Evolutionary conservation across 1,284 basidiomycete species (phyloP).

Genomic region (Pyrrhoderma lamaoense): DNA sequence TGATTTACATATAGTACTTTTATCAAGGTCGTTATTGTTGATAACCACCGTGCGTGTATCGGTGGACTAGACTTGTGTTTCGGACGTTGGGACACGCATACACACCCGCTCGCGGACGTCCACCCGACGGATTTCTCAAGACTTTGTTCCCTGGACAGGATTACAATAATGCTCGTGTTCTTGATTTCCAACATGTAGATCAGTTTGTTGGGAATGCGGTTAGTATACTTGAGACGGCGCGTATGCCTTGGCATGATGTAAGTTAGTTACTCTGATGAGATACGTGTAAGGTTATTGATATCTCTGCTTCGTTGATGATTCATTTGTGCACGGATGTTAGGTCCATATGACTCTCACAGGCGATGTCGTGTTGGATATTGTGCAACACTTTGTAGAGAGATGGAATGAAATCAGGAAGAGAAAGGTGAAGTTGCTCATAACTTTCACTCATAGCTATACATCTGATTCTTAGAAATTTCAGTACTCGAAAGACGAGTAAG

Average conservation of each 20-base stretch:
- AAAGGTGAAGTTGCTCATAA: conserved; percentile 41
- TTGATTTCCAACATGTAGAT: conserved; percentile 78
- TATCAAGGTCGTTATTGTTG: conserved; percentile 67
- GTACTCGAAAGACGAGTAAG: conserved; percentile 50
- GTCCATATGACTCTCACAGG: conserved; percentile 84
- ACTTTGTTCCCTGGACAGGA: conserved; percentile 93
- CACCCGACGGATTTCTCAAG: conserved; percentile 77
- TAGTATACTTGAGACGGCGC: conserved; percentile 60
- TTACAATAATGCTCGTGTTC: conserved; percentile 80
- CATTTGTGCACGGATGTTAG: conserved; percentile 32
- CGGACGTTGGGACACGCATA: conserved; percentile 90
- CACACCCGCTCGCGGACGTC: conserved; percentile 80
- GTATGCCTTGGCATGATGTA: conserved; percentile 91
- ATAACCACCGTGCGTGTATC: conserved; percentile 76
- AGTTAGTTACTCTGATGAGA: conserved; percentile 27
- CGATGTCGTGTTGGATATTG: conserved; percentile 78
- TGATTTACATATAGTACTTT: not conserved
- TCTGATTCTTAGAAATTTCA: conserved; percentile 17
- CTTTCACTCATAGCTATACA: not conserved
- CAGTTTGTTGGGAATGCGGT: conserved; percentile 73
- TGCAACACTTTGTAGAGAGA: conserved; percentile 85
- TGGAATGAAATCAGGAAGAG: conserved; percentile 83
- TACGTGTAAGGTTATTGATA: too few relatives aligned
- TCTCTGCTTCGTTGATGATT: too few relatives aligned
- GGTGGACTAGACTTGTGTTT: conserved; percentile 91